Conservation (phyloP, 2,329 filamentous ascomycete genomes). For the Beauveria australis region DNA sequence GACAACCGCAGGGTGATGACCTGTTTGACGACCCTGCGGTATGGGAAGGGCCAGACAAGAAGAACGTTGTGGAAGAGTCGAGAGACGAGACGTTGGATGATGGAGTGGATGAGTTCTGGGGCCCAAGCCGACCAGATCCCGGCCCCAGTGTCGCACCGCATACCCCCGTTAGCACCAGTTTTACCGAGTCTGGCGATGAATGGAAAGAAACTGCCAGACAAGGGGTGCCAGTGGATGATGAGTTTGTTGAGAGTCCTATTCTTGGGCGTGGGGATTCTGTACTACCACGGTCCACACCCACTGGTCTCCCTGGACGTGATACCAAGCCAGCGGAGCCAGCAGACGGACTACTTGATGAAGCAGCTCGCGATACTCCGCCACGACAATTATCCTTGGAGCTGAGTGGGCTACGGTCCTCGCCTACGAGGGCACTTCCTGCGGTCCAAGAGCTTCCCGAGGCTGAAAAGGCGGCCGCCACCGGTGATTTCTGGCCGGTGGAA, state of each 20-base stretch:
- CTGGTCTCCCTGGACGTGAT: constrained; percentile 24
- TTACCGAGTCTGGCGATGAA: constrained; percentile 16
- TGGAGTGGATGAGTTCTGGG: constrained; percentile 26
- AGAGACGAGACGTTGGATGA: constrained; percentile 14
- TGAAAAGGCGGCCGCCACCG: constrained; percentile 24
- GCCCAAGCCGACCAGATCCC: constrained; percentile 11
- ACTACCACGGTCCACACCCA: constrained; percentile 13
- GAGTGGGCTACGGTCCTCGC: constrained; percentile 33
- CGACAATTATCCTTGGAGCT: constrained; percentile 20
- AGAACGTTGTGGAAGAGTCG: constrained; percentile 19
- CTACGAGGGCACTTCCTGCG: constrained; percentile 38
- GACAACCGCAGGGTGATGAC: constrained; percentile 31
- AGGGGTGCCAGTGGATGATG: constrained; percentile 18
- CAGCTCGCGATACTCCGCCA: constrained; percentile 17
- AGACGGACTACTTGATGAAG: constrained; percentile 25
- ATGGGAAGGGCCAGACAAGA: constrained; percentile 36
- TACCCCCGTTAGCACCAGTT: constrained; percentile 14
- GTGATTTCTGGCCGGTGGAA: constrained; percentile 18
- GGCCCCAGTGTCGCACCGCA: constrained; percentile 3
- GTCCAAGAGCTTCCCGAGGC: constrained; percentile 45
- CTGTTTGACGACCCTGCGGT: constrained; percentile 36
- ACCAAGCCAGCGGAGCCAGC: constrained; percentile 23
- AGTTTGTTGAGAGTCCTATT: constrained; percentile 31
- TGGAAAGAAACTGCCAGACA: constrained; percentile 19
- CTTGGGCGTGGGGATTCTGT: constrained; percentile 23